phyloP scores from a whole-genome alignment of 805 yeast species.

The Ogataea parapolymorpha region DNA sequence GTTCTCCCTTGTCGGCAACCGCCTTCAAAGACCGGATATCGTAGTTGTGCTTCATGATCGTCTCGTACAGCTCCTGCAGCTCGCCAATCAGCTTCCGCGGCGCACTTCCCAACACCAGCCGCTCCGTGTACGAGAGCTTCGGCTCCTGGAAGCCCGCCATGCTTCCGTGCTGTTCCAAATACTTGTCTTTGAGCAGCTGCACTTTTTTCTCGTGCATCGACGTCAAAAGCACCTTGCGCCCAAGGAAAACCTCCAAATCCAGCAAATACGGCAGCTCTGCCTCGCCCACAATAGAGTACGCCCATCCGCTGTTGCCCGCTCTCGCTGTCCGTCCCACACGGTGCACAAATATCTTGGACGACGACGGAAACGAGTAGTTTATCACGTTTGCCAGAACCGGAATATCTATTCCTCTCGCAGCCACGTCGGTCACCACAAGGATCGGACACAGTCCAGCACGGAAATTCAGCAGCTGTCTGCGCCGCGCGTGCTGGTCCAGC shows the following conservation, averaged over 20 bases:
- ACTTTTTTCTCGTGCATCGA: slow-evolving; percentile 64
- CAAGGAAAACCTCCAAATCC: slow-evolving; percentile 87
- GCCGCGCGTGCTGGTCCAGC: slow-evolving; percentile 91
- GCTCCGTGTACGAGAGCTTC: slow-evolving; percentile 63
- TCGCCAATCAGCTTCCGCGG: slow-evolving; percentile 74
- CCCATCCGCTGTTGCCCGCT: slow-evolving; percentile 98
- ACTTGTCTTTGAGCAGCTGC: slow-evolving; percentile 46
- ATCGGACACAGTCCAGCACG: slow-evolving; percentile 78
- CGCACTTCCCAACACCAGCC: slow-evolving; percentile 78
- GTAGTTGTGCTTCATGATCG: slow-evolving; percentile 55
- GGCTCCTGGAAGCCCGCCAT: slow-evolving; percentile 42
- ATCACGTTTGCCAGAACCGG: slow-evolving; percentile 94
- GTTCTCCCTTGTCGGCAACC: slow-evolving; percentile 85
- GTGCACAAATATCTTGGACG: slow-evolving; percentile 91
- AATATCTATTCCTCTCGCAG: slow-evolving; percentile 98
- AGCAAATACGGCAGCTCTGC: slow-evolving; percentile 84
- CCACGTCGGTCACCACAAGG: slow-evolving; percentile 96
- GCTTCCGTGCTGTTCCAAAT: slow-evolving; percentile 37
- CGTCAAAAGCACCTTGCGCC: slow-evolving; percentile 71
- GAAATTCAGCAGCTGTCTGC: slow-evolving; percentile 80
- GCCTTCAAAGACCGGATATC: slow-evolving; percentile 63
- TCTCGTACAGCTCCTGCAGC: slow-evolving; percentile 67
- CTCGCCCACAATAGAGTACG: slow-evolving; percentile 83
- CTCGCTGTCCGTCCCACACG: slow-evolving; percentile 99
- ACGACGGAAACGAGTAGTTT: slow-evolving; percentile 85